These are phyloP conservation scores for Lyophyllum atratum DNA, from an alignment of 768 basidiomycete species.

Conservation along the genomic window DNA sequence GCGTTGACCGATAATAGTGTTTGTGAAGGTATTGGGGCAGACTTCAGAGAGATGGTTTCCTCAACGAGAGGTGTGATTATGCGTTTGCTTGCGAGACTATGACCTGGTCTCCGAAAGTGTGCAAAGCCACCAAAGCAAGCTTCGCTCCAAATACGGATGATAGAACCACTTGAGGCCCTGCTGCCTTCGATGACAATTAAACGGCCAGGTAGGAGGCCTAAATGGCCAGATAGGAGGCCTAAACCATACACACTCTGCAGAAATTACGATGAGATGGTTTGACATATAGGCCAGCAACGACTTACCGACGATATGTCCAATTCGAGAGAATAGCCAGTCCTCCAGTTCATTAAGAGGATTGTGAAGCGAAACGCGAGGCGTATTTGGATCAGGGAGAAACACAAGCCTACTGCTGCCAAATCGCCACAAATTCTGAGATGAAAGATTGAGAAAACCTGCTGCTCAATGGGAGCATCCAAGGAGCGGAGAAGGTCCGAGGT, in stretches of 20 bases:
- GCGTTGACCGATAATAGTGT: neutral
- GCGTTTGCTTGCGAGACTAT: neutral
- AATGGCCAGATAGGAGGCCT: neutral
- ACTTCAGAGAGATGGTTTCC: neutral
- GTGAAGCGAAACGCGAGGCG: neutral
- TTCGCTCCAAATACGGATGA: neutral
- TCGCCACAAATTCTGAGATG: slow-evolving; percentile 2
- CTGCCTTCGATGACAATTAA: neutral
- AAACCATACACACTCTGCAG: neutral
- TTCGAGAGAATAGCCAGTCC: neutral
- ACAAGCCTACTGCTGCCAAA: neutral
- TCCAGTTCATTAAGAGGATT: slow-evolving; percentile 7
- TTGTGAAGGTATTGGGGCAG: neutral
- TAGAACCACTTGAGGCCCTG: neutral
- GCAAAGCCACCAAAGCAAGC: neutral
- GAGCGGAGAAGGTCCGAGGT: neutral
- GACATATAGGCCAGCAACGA: neutral
- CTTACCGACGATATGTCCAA: neutral
- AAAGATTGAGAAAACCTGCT: neutral
- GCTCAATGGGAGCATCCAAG: neutral
- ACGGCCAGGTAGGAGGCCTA: neutral
- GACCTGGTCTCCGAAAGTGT: neutral
- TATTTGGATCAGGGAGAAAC: no score
- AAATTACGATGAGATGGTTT: neutral
- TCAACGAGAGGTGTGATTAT: neutral